These are phyloP conservation scores for Tetraselmis striata DNA, from an alignment of 139 green algal species.

Conservation along the genomic window DNA sequence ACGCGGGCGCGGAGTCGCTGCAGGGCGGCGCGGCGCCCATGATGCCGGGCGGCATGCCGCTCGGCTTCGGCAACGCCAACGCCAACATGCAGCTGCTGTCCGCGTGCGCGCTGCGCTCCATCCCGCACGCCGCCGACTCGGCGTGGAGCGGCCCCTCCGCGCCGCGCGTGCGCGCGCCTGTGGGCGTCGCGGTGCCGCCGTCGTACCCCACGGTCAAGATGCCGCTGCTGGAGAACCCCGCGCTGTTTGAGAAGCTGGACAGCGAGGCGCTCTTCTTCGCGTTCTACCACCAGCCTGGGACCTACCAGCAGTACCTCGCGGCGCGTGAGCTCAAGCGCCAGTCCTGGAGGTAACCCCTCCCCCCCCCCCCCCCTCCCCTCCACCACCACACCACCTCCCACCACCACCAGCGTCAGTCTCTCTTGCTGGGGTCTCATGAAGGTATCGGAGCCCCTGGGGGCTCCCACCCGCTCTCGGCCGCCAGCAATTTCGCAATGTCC, in stretches of 20 bases:
- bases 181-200: conserved; percentile 40
- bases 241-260: conserved; percentile 88
- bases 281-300: conserved; percentile 94
- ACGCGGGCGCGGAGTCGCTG: neutral
- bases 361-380: too few species aligned
- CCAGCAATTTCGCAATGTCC: too few species aligned
- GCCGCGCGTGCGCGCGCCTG: conserved; percentile 35
- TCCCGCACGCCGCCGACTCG: conserved; percentile 63
- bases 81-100: conserved; percentile 30
- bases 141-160: conserved; percentile 38
- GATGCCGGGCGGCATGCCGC: conserved; percentile 11
- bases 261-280: conserved; percentile 94
- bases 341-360: conserved; percentile 67
- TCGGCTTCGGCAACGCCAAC: conserved; percentile 9
- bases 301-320: conserved; percentile 87
- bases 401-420: too few species aligned
- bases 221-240: conserved; percentile 68
- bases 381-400: too few species aligned
- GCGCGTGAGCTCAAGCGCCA: conserved; percentile 88
- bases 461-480: too few species aligned
- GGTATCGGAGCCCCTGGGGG: too few species aligned
- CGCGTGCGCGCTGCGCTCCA: conserved; percentile 34
- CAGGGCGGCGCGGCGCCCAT: conserved; percentile 5
- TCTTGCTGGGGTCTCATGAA: too few species aligned
- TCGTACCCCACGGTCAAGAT: conserved; percentile 64